Evolutionary conservation across 495 filamentous ascomycete species (phyloP), one percentile per base, ranked within the genome.

Genomic region (Podospora pseudocomata): DNA sequence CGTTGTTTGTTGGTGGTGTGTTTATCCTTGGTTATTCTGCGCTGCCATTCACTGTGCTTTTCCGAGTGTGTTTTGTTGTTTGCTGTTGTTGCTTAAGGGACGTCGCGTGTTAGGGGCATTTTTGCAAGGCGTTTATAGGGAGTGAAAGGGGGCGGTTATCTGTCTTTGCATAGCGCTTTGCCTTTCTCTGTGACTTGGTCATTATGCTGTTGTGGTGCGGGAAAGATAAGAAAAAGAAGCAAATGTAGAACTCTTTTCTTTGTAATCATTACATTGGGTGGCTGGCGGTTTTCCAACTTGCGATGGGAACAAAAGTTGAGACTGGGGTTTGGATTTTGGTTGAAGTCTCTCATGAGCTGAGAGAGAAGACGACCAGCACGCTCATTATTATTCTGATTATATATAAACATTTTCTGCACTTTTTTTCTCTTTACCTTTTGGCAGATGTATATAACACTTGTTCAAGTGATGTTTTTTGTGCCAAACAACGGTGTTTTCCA

Each of bases 1-100:
- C 23, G 55, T 20, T 58, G 55, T 58, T 58, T 58, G n/a, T 58
- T 26, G n/a, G 55, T 58, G 39, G 39, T 49, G 39, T 49, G 39
- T 49, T 3, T 2, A 49, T 11, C 23, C 23, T 11, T 49, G 39
- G 39, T 49, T 16, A 16, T 18, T 11, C 39, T 49, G 39, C 39
- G 6, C 39, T 49, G 39, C 39, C 3, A 1, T 49, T 49, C 39
- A 49, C 18, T 58, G n/a, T 58, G 55, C n/a, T 20, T 20, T 26
- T 58, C 18, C 4, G 55, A 26, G n/a, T 58, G n/a, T 23, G 55
- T 58, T 26, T 57, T 58, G 18, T 49, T 18, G 13, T 11, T 16
- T 49, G 15, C 23, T 23, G 23, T 23, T 49, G 39, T 11, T 49
- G 39, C 15, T 49, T 49, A 49, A 11, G 39, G 39, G 39, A 49